Conservation (phyloP, 2,329 filamentous ascomycete genomes). For the Cordyceps cateniannulata region DNA sequence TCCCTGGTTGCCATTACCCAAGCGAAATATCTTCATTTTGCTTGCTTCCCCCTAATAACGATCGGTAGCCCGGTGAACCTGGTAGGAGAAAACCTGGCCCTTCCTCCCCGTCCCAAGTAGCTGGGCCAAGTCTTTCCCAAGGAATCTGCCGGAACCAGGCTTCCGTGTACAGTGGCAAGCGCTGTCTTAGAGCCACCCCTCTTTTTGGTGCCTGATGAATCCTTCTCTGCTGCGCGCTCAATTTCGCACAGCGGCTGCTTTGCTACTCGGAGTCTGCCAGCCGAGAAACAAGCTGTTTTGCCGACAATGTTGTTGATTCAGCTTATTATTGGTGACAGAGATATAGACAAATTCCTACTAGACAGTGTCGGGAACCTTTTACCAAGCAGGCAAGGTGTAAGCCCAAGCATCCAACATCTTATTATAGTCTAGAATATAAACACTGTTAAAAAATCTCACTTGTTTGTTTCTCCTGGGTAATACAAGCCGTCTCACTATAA, state of each 20-base stretch:
- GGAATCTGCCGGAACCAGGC: background rate
- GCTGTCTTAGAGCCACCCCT: background rate
- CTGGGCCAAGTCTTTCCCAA: background rate
- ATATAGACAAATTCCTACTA: too few species aligned
- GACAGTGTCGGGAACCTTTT: too few species aligned
- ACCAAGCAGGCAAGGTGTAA: too few species aligned
- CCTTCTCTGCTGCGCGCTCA: background rate
- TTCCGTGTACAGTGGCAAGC: background rate
- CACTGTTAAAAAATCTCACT: background rate
- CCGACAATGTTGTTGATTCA: too few species aligned
- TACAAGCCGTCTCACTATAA: background rate
- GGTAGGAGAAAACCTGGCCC: background rate
- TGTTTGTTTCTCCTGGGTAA: background rate
- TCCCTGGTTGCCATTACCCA: background rate
- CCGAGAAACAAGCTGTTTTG: too few species aligned
- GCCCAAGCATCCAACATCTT: too few species aligned
- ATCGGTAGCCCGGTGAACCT: too few species aligned
- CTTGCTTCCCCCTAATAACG: too few species aligned
- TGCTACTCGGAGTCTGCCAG: too few species aligned
- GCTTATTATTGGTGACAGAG: too few species aligned
- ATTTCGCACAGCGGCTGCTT: background rate
- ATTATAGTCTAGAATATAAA: too few species aligned
- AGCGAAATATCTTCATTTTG: background rate
- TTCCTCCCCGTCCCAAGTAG: background rate
- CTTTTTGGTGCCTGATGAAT: background rate